Evolutionary conservation across 176 grass and related monocot species (phyloP), one percentile per base, ranked within the genome.

Genomic region (Oryza coarctata): DNA sequence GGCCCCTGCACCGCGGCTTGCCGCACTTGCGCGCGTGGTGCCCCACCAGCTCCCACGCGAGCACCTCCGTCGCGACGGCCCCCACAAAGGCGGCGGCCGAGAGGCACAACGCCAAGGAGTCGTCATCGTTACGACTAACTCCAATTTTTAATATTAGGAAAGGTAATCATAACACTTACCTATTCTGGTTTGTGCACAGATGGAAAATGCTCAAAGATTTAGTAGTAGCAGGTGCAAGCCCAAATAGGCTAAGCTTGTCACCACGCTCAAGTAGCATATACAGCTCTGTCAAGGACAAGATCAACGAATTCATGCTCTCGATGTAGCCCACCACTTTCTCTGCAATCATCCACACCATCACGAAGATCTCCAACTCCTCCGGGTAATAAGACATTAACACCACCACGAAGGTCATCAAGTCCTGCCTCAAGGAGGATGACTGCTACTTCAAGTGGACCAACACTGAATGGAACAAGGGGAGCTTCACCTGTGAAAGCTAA

Each of bases 1-100:
- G 87, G 6, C 90, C 95, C 90, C 87, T 89, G 86, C 95, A 98
- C 68, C 91, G 60, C 11, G 95, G 95, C 50, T 90, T 95, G 15
- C 95, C 93, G 86, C 95, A 98, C 88, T 94, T 95, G 68, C 95
- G 92, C 52, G 86, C 86, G 83, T 95, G 95, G 77, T 95, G 85
- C 5, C 88, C 90, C 3, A 98, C 45, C 28, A 98, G 75, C 58
- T 75, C 82, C 95, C 95, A 95, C 0, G 91, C 82, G 40, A 81
- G 83, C 58, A 87, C 73, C n/a, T 72, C 87, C 0, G 78, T 32
- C 0, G 84, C 75, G 2, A 91, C 86, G 79, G 80, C 86, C 22
- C 83, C 38, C 1, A 74, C 84, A 27, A 92, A 86, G 63, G 87
- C 90, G 50, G 92, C 88, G 11, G 64, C 68, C 0, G 95, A 80